A percentile compares a stretch with the other conserved stretches of the same genome.
Conservation (phyloP, 192 early-diverging fungal genomes). For the Coemansia sp. region DNA sequence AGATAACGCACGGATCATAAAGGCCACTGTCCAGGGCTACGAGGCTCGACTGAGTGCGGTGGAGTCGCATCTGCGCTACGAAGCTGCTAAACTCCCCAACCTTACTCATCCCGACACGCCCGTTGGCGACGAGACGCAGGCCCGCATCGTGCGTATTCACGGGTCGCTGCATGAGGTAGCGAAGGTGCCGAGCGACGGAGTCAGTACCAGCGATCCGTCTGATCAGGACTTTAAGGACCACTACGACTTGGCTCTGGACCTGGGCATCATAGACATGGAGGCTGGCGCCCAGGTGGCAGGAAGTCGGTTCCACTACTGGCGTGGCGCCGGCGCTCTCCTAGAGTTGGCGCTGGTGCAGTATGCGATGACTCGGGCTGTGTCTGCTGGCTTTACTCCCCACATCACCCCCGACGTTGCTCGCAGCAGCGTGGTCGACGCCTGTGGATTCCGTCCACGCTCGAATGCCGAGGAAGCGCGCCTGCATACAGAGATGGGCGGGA, state of each 20-base stretch:
- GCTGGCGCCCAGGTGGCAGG: conserved; percentile 78
- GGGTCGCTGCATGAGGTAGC: conserved; percentile 27
- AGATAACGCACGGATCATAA: conserved; percentile 56
- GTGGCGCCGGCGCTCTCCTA: conserved; percentile 80
- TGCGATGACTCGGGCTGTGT: conserved; percentile 71
- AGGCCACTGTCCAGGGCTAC: conserved; percentile 56
- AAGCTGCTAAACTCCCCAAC: conserved; percentile 78
- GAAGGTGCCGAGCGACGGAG: conserved; percentile 19
- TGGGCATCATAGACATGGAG: conserved; percentile 79
- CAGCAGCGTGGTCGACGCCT: conserved; percentile 74
- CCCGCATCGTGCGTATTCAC: conserved; percentile 55
- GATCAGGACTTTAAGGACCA: conserved; percentile 60
- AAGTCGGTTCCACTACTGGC: conserved; percentile 82
- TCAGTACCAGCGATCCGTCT: conserved; percentile 3
- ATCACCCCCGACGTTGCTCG: conserved; percentile 82
- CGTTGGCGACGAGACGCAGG: conserved; percentile 71
- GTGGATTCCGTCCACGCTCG: conserved; percentile 83
- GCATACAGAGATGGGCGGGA: background rate
- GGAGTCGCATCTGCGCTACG: conserved; percentile 57
- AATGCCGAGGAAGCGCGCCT: conserved; percentile 4
- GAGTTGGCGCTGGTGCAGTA: conserved; percentile 87
- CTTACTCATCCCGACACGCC: conserved; percentile 69
- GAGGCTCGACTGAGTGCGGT: conserved; percentile 54
- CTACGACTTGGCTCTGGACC: conserved; percentile 60
- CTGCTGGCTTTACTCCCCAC: conserved; percentile 73